These are phyloP conservation scores for Myriosclerotinia scirpicola DNA, from an alignment of 2,329 filamentous ascomycete species.

Conservation along the genomic window DNA sequence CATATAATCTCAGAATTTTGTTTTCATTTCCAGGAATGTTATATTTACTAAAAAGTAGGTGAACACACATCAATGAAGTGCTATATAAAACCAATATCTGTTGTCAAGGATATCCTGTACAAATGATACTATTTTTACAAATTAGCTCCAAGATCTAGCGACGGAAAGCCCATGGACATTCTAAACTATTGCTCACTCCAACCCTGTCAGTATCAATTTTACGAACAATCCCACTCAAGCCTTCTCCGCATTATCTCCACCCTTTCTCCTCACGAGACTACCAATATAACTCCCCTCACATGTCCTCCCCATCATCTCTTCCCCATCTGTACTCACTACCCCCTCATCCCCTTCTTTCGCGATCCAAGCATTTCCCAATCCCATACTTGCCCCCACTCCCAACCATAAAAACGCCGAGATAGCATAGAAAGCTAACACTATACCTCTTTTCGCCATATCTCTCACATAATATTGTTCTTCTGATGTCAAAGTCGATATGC, in stretches of 20 bases:
- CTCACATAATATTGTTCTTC: constrained; percentile 47
- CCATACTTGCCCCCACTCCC: constrained; percentile 46
- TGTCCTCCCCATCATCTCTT: constrained; percentile 26
- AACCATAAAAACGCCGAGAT: constrained; percentile 59
- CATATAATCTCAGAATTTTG: too few species aligned
- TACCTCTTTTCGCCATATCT: constrained; percentile 52
- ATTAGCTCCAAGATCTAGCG: too few species aligned
- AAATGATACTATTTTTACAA: background rate
- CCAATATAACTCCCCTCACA: constrained; percentile 29
- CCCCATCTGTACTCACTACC: constrained; percentile 18
- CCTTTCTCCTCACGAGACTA: constrained; percentile 19
- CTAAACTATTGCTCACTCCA: background rate
- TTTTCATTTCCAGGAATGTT: background rate
- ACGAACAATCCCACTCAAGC: background rate
- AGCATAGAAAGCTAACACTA: constrained; percentile 65
- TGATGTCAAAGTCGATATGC: background rate
- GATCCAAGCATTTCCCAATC: constrained; percentile 50
- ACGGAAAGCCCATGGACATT: background rate
- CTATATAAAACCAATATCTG: background rate
- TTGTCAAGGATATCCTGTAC: background rate
- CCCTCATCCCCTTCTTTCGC: constrained; percentile 32
- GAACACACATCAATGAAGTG: background rate
- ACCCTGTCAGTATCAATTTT: background rate
- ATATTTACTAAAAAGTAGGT: background rate
- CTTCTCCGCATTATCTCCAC: background rate